A percentile compares a stretch with the other conserved stretches of the same genome.
phyloP scores from a whole-genome alignment of 2,329 filamentous ascomycete species.

The Xylaria sp. region DNA sequence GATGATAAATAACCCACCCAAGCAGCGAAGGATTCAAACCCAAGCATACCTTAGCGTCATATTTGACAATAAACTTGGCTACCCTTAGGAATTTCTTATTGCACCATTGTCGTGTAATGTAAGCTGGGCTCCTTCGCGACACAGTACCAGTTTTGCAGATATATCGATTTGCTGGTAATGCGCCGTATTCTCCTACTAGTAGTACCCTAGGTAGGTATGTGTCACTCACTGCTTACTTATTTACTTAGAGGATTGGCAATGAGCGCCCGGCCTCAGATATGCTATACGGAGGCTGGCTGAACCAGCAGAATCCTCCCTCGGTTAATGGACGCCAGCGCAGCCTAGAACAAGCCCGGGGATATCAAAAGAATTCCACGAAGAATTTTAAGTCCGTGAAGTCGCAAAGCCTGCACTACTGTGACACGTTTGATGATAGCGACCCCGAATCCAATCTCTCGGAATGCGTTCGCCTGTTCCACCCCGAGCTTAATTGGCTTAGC shows the following conservation, averaged over 20 bases:
- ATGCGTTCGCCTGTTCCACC: slow-evolving; percentile 3
- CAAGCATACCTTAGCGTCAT: slow-evolving; percentile 24
- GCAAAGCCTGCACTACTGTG: neutral
- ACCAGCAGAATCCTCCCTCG: neutral
- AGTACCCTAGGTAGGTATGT: too few relatives aligned
- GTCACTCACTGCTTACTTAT: neutral
- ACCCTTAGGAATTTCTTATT: slow-evolving; percentile 21
- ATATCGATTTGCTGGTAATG: slow-evolving; percentile 9
- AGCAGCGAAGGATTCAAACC: slow-evolving; percentile 24
- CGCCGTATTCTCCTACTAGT: neutral
- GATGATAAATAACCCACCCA: slow-evolving; percentile 6
- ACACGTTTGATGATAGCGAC: slow-evolving; percentile 9
- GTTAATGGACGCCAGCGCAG: neutral
- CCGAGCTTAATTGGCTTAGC: slow-evolving; percentile 16
- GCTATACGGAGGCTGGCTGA: slow-evolving; percentile 27
- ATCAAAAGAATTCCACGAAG: neutral
- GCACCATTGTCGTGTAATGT: neutral
- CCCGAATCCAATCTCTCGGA: slow-evolving; percentile 27
- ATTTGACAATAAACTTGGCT: slow-evolving; percentile 19
- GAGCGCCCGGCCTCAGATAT: neutral
- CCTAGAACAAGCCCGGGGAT: neutral
- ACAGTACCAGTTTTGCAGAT: slow-evolving; percentile 16
- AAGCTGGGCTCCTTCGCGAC: neutral
- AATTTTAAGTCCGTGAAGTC: neutral
- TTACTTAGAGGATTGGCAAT: neutral